These are phyloP conservation scores for Coleophoma eucalyptorum DNA, from an alignment of 2,329 filamentous ascomycete species.

Conservation along the genomic window DNA sequence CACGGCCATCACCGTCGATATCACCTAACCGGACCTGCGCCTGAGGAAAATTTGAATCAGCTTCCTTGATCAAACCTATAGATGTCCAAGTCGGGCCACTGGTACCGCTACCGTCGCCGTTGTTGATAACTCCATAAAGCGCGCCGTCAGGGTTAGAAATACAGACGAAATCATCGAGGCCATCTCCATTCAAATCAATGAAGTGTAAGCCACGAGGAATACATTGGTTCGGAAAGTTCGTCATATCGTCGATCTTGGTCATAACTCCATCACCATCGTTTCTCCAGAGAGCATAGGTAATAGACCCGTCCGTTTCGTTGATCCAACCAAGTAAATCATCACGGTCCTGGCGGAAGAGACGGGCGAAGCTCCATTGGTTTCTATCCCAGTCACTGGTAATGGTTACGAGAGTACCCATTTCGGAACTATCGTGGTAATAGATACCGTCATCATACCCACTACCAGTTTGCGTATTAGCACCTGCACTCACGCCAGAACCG, in stretches of 20 bases:
- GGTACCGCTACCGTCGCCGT: neutral
- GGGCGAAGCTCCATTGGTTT: constrained; percentile 20
- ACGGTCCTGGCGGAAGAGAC: constrained; percentile 8
- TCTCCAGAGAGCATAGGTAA: neutral
- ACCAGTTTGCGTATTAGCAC: constrained; percentile 23
- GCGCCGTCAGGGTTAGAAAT: constrained; percentile 8
- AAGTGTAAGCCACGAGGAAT: neutral
- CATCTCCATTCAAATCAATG: constrained; percentile 25
- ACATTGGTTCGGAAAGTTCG: no score
- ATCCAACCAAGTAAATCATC: constrained; percentile 23
- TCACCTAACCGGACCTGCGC: neutral
- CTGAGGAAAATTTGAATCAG: neutral
- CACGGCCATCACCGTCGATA: constrained; percentile 28
- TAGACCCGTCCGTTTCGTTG: neutral
- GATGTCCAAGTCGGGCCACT: neutral
- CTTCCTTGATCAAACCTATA: no score
- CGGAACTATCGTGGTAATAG: constrained; percentile 21
- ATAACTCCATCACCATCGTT: no score
- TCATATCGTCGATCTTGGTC: no score
- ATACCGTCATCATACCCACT: constrained; percentile 25
- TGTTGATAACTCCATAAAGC: constrained; percentile 10
- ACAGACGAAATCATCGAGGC: constrained; percentile 11
- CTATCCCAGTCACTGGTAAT: constrained; percentile 16
- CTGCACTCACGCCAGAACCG: constrained; percentile 17
- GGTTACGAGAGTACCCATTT: constrained; percentile 11